Conservation (phyloP, 805 yeast species). For the Ogataea paraovalis region DNA sequence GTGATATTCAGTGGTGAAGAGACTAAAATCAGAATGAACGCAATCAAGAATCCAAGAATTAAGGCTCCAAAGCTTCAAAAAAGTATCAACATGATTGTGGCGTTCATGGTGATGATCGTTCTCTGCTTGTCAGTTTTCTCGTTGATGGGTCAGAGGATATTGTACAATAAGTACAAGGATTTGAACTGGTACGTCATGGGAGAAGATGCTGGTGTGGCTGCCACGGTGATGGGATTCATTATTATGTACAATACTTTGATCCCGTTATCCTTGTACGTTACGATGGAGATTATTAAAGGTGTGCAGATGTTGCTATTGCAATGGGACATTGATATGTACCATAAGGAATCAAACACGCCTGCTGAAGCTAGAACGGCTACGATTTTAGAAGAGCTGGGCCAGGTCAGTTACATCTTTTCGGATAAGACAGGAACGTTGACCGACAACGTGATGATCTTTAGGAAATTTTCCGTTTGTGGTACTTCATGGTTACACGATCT, state of each 20-base stretch:
- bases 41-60: constrained; percentile 80
- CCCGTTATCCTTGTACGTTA: constrained; percentile 90
- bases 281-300: constrained; percentile 92
- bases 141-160: constrained; percentile 69
- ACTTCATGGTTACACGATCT: constrained; percentile 83
- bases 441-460: constrained; percentile 88
- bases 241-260: constrained; percentile 97
- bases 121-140: constrained; percentile 71
- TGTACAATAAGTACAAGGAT: constrained; percentile 37
- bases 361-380: constrained; percentile 95
- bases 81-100: constrained; percentile 76
- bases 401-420: constrained; percentile 89
- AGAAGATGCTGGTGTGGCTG: constrained; percentile 77
- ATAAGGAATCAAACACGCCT: constrained; percentile 77
- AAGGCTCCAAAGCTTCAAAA: constrained; percentile 91
- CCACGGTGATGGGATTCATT: constrained; percentile 91
- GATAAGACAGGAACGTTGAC: constrained; percentile 98
- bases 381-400: constrained; percentile 93
- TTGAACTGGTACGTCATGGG: constrained; percentile 70
- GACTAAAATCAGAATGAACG: constrained; percentile 92
- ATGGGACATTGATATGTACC: constrained; percentile 94
- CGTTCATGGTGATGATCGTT: constrained; percentile 85
- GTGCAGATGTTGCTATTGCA: constrained; percentile 79
- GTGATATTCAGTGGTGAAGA: constrained; percentile 95
- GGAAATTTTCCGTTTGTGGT: constrained; percentile 86